Conservation (phyloP, 1,139 yeast species). For the Saccharomycopsis crataegensis region DNA sequence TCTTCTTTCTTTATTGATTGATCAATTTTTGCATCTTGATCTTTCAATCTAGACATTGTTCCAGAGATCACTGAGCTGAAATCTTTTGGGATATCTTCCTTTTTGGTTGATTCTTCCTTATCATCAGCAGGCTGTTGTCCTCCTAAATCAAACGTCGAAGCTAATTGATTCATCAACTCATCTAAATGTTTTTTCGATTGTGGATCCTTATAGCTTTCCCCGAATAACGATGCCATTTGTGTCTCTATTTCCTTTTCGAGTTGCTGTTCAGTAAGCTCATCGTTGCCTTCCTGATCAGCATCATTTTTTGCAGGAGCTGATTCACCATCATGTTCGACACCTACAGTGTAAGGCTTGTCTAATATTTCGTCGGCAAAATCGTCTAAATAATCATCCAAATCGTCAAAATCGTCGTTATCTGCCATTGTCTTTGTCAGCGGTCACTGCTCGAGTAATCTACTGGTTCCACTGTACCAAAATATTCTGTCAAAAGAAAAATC, state of each 20-base stretch:
- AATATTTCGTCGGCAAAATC: conserved; percentile 74
- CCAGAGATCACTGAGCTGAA: conserved; percentile 75
- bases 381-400: conserved; percentile 65
- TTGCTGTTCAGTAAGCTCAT: conserved; percentile 9
- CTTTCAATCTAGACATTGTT: conserved; percentile 71
- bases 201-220: conserved; percentile 14
- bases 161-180: conserved; percentile 12
- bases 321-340: conserved; percentile 18
- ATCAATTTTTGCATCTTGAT: conserved; percentile 61
- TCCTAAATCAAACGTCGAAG: conserved; percentile 14
- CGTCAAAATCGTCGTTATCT: conserved; percentile 41
- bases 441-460: not conserved
- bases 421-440: not conserved
- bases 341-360: conserved; percentile 51
- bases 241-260: conserved; percentile 12
- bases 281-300: not conserved
- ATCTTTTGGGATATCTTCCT: conserved; percentile 26
- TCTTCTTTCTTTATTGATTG: conserved; percentile 45
- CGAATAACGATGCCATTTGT: conserved; percentile 13
- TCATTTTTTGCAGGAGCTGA: conserved; percentile 1
- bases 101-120: conserved; percentile 18
- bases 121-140: conserved; percentile 8
- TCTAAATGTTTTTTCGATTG: conserved; percentile 11
- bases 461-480: not conserved
- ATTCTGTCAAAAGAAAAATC: not conserved